phyloP scores from a whole-genome alignment of 306 rosid species.

The Cicer arietinum region DNA sequence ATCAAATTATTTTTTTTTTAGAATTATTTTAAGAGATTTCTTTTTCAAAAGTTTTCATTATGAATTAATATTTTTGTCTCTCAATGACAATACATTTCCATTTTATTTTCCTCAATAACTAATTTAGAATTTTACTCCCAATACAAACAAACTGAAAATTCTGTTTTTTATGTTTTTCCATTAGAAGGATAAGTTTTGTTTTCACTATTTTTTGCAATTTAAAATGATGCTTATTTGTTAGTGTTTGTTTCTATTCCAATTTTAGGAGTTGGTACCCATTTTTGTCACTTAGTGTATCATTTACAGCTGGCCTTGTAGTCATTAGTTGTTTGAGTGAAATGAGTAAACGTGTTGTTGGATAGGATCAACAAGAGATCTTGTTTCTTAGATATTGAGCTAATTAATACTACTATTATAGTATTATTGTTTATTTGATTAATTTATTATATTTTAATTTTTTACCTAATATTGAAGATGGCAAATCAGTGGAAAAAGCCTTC shows the following conservation, averaged over 20 bases:
- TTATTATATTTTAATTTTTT: no score
- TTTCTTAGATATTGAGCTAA: no score
- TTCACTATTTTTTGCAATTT: not conserved
- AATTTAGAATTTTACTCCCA: not conserved
- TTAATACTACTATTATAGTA: no score
- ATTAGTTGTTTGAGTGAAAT: conserved; percentile 34
- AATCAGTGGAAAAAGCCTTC: no score
- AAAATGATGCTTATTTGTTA: conserved; percentile 26
- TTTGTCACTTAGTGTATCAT: conserved; percentile 44
- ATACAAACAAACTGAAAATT: not conserved
- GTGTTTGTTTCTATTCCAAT: conserved; percentile 7
- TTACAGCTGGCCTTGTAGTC: conserved; percentile 45
- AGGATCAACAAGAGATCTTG: conserved; percentile 8
- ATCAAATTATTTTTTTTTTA: no score
- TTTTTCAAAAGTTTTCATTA: no score
- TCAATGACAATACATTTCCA: not conserved
- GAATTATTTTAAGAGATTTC: no score
- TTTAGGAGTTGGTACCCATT: conserved; percentile 38
- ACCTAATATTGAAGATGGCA: no score
- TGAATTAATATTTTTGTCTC: not conserved
- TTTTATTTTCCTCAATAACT: not conserved
- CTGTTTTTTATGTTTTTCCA: not conserved
- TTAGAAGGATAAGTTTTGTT: not conserved
- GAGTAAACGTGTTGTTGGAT: conserved; percentile 38
- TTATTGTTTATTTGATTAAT: no score